These are phyloP conservation scores for Knoxia roxburghii DNA, from an alignment of 257 asterid species.

Conservation along the genomic window DNA sequence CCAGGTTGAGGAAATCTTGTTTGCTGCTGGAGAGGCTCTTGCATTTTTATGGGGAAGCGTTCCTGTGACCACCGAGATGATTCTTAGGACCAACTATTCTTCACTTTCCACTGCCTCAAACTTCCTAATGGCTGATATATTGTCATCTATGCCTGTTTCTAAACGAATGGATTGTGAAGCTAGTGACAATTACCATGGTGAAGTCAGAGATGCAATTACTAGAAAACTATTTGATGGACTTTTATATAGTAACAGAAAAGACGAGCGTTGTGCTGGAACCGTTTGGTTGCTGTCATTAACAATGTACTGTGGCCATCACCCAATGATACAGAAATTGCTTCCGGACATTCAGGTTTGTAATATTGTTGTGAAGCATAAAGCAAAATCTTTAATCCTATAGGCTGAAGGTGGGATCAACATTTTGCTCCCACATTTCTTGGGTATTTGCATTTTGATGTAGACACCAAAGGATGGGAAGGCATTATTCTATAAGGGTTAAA, in stretches of 20 bases:
- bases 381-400: background rate
- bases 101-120: conserved; percentile 85
- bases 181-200: conserved; percentile 52
- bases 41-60: conserved; percentile 98
- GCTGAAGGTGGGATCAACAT: background rate
- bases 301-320: conserved; percentile 83
- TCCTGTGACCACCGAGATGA: conserved; percentile 79
- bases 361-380: background rate
- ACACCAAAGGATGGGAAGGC: background rate
- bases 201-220: conserved; percentile 72
- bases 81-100: conserved; percentile 81
- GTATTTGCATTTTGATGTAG: background rate
- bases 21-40: conserved; percentile 99
- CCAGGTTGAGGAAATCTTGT: conserved; percentile 91
- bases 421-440: background rate
- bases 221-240: conserved; percentile 91
- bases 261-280: conserved; percentile 98
- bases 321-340: conserved; percentile 76
- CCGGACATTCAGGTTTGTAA: conserved; percentile 90
- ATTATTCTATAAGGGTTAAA: background rate
- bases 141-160: conserved; percentile 42
- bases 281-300: conserved; percentile 93
- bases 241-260: conserved; percentile 83
- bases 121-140: conserved; percentile 79
- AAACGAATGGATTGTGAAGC: conserved; percentile 42